phyloP scores from a whole-genome alignment of 371 early-diverging fungal species.

The Chytridium lagenaria region DNA sequence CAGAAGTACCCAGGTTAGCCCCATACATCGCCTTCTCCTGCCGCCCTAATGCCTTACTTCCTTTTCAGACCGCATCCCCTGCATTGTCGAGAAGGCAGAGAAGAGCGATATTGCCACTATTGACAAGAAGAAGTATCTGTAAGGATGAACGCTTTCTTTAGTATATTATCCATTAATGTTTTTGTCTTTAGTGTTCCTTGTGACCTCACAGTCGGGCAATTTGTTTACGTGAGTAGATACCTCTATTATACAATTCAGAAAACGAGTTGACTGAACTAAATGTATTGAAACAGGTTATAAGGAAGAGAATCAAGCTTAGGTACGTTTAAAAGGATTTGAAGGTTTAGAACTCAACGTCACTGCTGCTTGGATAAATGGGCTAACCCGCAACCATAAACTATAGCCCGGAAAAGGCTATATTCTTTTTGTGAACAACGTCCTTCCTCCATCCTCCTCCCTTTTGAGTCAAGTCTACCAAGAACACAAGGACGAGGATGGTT shows the following conservation, averaged over 20 bases:
- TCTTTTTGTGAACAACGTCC: conserved; percentile 96
- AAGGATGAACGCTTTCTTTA: background rate
- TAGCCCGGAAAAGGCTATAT: conserved; percentile 96
- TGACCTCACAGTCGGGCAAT: conserved; percentile 97
- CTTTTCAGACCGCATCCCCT: conserved; percentile 88
- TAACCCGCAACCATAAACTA: too few species aligned
- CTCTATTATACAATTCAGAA: too few species aligned
- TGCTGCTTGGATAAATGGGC: too few species aligned
- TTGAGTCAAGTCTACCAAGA: conserved; percentile 92
- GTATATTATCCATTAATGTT: conserved; percentile 9
- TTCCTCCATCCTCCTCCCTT: conserved; percentile 81
- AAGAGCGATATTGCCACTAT: conserved; percentile 93
- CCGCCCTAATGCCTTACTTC: background rate
- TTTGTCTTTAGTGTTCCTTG: conserved; percentile 72
- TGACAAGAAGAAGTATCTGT: conserved; percentile 97
- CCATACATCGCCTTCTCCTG: background rate
- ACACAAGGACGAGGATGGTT: conserved; percentile 95
- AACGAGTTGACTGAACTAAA: too few species aligned
- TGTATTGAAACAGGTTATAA: conserved; percentile 67
- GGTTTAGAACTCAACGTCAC: too few species aligned
- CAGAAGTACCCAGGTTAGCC: conserved; percentile 80
- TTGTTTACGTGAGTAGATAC: conserved; percentile 73
- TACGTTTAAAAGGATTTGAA: background rate
- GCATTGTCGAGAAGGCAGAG: conserved; percentile 90
- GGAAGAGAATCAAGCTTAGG: conserved; percentile 59